These are phyloP conservation scores for Cladosporium sp. DNA, from an alignment of 2,329 filamentous ascomycete species.

Conservation along the genomic window DNA sequence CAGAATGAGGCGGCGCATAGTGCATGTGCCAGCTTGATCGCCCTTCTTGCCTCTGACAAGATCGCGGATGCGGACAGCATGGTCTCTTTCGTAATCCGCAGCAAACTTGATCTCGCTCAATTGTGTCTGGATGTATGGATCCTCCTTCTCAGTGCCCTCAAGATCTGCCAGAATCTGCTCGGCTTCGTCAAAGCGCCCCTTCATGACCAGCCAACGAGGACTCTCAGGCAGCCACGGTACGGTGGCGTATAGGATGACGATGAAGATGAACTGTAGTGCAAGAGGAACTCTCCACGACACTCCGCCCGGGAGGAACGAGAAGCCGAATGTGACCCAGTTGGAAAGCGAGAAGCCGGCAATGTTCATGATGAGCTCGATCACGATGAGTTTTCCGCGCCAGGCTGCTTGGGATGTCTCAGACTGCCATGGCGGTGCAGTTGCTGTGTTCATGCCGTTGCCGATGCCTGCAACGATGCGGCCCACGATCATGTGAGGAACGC, in stretches of 20 bases:
- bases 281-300: conserved; percentile 50
- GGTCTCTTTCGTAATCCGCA: conserved; percentile 51
- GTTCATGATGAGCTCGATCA: conserved; percentile 52
- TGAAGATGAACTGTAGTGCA: conserved; percentile 53
- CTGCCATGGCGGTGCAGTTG: conserved; percentile 53
- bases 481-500: conserved; percentile 50
- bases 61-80: conserved; percentile 52
- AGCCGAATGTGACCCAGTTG: conserved; percentile 56
- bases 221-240: conserved; percentile 51
- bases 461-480: conserved; percentile 50
- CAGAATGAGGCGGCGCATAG: conserved; percentile 52
- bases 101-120: conserved; percentile 50
- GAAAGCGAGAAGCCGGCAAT: conserved; percentile 47
- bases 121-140: conserved; percentile 48
- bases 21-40: conserved; percentile 48
- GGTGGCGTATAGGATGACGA: conserved; percentile 47
- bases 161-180: conserved; percentile 52
- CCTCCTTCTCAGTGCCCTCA: conserved; percentile 45
- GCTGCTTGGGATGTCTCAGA: conserved; percentile 54
- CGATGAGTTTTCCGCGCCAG: conserved; percentile 62
- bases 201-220: conserved; percentile 50
- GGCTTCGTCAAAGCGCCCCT: conserved; percentile 48
- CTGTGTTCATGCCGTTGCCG: conserved; percentile 59
- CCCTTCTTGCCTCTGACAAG: conserved; percentile 50
- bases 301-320: conserved; percentile 46